These are phyloP conservation scores for Candida ortonii DNA, from an alignment of 805 yeast genomes.

Conservation along the genomic window DNA sequence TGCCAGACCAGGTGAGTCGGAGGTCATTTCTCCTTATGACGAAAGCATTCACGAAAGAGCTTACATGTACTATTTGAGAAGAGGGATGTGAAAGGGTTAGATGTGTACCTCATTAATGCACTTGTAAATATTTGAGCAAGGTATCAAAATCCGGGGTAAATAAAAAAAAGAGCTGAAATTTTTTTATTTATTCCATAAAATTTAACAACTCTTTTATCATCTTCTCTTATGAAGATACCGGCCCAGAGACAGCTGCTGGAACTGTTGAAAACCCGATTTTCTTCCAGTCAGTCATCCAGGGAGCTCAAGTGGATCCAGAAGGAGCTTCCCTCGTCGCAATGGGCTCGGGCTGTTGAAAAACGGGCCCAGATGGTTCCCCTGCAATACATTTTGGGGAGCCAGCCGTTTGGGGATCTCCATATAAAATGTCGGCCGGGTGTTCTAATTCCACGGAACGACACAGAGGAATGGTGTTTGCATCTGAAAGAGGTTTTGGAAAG, in stretches of 20 bases:
- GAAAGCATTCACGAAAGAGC: constrained; percentile 86
- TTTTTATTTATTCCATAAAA: background rate
- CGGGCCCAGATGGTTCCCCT: constrained; percentile 63
- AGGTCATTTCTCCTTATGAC: constrained; percentile 88
- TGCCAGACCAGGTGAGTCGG: constrained; percentile 95
- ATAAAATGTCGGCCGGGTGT: constrained; percentile 63
- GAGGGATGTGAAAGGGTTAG: constrained; percentile 41
- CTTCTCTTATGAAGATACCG: background rate
- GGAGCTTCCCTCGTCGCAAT: constrained; percentile 49
- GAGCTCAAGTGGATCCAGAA: constrained; percentile 64
- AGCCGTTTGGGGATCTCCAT: constrained; percentile 77
- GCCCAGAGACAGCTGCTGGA: constrained; percentile 8
- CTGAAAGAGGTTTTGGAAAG: constrained; percentile 30
- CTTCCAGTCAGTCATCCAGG: constrained; percentile 40
- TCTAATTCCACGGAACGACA: constrained; percentile 90
- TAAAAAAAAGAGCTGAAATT: constrained; percentile 1
- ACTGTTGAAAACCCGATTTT: constrained; percentile 11
- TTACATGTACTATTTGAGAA: constrained; percentile 86
- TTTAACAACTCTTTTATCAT: background rate
- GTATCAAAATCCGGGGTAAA: background rate
- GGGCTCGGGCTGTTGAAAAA: constrained; percentile 50
- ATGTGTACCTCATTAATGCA: constrained; percentile 7
- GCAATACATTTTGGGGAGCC: constrained; percentile 80
- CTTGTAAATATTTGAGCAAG: constrained; percentile 11
- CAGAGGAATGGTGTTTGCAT: constrained; percentile 80